phyloP scores from a whole-genome alignment of 257 asterid species.

The Nyctanthes arbortristis region DNA sequence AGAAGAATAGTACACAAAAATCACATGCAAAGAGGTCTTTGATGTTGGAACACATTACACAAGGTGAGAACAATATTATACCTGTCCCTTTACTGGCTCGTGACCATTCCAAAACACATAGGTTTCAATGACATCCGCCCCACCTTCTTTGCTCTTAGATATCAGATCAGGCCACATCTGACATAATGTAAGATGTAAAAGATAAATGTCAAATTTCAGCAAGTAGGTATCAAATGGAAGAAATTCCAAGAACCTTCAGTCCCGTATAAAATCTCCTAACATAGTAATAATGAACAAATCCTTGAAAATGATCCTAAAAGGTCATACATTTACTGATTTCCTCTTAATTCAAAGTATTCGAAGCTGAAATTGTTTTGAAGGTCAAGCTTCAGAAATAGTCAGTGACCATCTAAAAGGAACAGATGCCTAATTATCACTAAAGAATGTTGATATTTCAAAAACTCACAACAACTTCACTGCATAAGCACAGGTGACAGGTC shows the following conservation, averaged over 20 bases:
- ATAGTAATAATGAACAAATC: too few species aligned
- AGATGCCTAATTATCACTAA: not conserved
- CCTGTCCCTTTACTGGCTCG: conserved; percentile 83
- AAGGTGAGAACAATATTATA: conserved; percentile 24
- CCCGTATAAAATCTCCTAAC: conserved; percentile 7
- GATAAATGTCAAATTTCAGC: conserved; percentile 3
- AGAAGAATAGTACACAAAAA: conserved; percentile 20
- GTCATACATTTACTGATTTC: not conserved
- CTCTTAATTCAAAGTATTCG: not conserved
- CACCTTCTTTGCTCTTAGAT: conserved; percentile 85
- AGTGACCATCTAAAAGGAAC: conserved; percentile 4
- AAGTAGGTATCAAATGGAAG: conserved; percentile 14
- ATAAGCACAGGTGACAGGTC: too few species aligned
- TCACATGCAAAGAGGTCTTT: not conserved
- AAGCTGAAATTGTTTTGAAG: not conserved
- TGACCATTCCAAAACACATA: conserved; percentile 94
- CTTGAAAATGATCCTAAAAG: not conserved
- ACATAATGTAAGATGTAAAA: conserved; percentile 34
- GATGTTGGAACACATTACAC: conserved; percentile 1
- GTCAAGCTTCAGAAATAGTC: not conserved
- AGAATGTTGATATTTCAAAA: conserved; percentile 9
- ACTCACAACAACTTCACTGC: not conserved
- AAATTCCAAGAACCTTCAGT: conserved; percentile 16
- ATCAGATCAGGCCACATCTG: conserved; percentile 94
- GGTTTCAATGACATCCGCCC: conserved; percentile 84